Evolutionary conservation across 2,329 filamentous ascomycete species (phyloP).

Genomic region (Cladosporium sp.): DNA sequence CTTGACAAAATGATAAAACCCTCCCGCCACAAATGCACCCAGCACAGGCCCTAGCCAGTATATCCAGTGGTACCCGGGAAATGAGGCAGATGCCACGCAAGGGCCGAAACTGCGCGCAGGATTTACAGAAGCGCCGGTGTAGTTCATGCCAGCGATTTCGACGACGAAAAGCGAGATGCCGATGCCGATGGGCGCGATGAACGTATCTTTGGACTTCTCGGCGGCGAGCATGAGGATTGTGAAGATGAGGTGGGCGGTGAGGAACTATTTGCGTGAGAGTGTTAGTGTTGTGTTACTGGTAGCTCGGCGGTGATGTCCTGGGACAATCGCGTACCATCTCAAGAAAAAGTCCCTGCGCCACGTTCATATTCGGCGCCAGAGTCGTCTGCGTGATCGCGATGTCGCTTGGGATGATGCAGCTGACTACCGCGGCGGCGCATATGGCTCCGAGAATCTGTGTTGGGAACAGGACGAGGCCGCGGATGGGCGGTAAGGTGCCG

Average conservation of each 20-base stretch:
- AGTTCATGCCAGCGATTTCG: slow-evolving; percentile 28
- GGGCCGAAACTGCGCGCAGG: slow-evolving; percentile 32
- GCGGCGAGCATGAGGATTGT: slow-evolving; percentile 40
- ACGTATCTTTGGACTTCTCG: slow-evolving; percentile 41
- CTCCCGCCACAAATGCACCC: slow-evolving; percentile 20
- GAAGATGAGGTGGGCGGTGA: slow-evolving; percentile 38
- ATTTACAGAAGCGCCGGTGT: slow-evolving; percentile 32
- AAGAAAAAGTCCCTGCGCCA: slow-evolving; percentile 30
- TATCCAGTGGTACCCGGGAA: slow-evolving; percentile 31
- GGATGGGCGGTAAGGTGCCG: slow-evolving; percentile 22
- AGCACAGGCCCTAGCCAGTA: slow-evolving; percentile 27
- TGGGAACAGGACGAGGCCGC: slow-evolving; percentile 27
- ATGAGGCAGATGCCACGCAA: slow-evolving; percentile 25
- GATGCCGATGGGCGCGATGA: slow-evolving; percentile 45
- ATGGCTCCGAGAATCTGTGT: slow-evolving; percentile 30
- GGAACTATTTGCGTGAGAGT: slow-evolving; percentile 17
- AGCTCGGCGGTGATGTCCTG: neutral
- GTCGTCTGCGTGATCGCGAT: slow-evolving; percentile 34
- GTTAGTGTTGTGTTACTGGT: neutral
- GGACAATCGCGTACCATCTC: slow-evolving; percentile 44
- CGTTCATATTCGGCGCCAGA: slow-evolving; percentile 24
- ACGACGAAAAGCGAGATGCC: slow-evolving; percentile 53
- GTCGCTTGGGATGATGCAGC: slow-evolving; percentile 27
- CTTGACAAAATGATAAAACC: slow-evolving; percentile 27
- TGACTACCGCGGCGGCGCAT: slow-evolving; percentile 27